These are phyloP conservation scores for Chytriomyces sp. DNA, from an alignment of 192 early-diverging fungal species.

Conservation along the genomic window DNA sequence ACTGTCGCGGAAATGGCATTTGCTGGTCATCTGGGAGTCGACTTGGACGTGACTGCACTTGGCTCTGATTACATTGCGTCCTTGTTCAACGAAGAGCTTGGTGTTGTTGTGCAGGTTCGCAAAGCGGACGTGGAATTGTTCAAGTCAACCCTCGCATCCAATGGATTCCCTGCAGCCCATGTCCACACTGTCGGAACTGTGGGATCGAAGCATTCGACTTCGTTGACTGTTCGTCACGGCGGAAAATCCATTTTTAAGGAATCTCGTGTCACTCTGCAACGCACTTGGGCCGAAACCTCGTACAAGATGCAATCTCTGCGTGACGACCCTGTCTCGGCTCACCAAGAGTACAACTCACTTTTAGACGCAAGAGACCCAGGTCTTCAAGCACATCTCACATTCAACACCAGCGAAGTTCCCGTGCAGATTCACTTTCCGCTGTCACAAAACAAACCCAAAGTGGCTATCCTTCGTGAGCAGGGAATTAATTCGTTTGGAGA, in stretches of 20 bases:
- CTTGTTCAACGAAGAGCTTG: conserved; percentile 98
- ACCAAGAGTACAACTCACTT: conserved; percentile 80
- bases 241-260: conserved; percentile 57
- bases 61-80: conserved; percentile 60
- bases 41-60: conserved; percentile 67
- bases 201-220: conserved; percentile 38
- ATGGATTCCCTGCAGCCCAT: conserved; percentile 61
- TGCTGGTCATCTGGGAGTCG: conserved; percentile 87
- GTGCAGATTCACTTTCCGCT: conserved; percentile 37
- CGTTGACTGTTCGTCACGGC: conserved; percentile 50
- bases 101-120: conserved; percentile 91
- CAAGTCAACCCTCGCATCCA: conserved; percentile 50
- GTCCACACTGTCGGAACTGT: conserved; percentile 62
- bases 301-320: conserved; percentile 87
- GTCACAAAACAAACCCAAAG: conserved; percentile 65
- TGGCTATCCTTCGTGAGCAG: conserved; percentile 96
- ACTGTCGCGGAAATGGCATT: conserved; percentile 97
- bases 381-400: conserved; percentile 78
- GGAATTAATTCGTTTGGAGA: conserved; percentile 96
- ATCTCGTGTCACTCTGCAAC: conserved; percentile 72
- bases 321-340: conserved; percentile 87
- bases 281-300: conserved; percentile 90
- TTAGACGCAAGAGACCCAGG: conserved; percentile 78
- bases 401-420: conserved; percentile 59
- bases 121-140: conserved; percentile 60